Evolutionary conservation across 2,329 filamentous ascomycete species (phyloP), one percentile per base, ranked within the genome.

Genomic region (Colletotrichum orchidophilum): DNA sequence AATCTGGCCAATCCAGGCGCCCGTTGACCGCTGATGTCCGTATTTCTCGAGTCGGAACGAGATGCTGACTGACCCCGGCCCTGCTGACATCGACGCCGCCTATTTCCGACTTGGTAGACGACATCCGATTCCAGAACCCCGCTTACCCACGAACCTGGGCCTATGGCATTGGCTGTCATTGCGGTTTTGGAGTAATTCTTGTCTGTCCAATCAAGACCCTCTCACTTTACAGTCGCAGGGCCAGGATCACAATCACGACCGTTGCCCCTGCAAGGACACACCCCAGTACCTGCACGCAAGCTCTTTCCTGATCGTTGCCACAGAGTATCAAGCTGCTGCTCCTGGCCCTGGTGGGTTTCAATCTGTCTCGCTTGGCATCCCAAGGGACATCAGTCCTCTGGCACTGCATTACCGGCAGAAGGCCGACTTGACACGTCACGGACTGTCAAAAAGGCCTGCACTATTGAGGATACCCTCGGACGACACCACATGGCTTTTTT

Each of bases 41-140:
- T 21, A n/a, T 50, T 50, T 4, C 12, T 27, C 24, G 55, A 12
- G 2, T 49, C 15, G 24, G 39, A 13, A 24, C 27, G 7, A 15
- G 18, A 26, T 58, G 21, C 33, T 9, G 26, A 1, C 60, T 61
- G 39, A 57, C 33, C 12, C 66, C 61, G 49, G 27, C 21, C n/a
- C 39, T 60, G 61, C 33, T 66, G 33, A 29, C 46, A 24, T 27
- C 26, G 8, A 21, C 53, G 52, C 42, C 62, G 61, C 54, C 55
- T 60, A 52, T 33, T 26, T 35, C 63, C 50, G 52, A 62, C 65
- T 62, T 52, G 29, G 21, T 33, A 46, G 35, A 67, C 57, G 31
- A 67, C 67, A 39, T 33, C 52, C 24, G 39, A 9, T 18, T 61
- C 39, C 8, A 53, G 21, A 39, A 31, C 39, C 29, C 50, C 46